phyloP scores from a whole-genome alignment of 305 asterid species.

The Fraxinus dipetala region DNA sequence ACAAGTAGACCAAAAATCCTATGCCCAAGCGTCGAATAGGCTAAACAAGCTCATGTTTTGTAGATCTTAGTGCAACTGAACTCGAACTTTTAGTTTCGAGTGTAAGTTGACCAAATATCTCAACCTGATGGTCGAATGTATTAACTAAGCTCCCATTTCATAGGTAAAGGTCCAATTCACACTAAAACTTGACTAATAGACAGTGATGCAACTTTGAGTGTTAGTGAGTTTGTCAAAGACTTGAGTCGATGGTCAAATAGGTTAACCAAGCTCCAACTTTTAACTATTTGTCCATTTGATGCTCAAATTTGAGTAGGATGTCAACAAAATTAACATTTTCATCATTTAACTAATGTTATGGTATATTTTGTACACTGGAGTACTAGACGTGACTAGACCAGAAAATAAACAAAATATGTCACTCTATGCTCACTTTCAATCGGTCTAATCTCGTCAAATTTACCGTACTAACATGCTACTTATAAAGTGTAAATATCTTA shows the following conservation, averaged over 20 bases:
- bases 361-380: neutral
- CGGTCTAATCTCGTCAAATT: too few relatives aligned
- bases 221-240: neutral
- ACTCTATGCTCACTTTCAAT: neutral
- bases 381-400: neutral
- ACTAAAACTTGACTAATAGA: neutral
- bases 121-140: neutral
- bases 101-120: too few relatives aligned
- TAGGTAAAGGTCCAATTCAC: neutral
- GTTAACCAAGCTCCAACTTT: neutral
- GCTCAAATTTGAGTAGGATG: neutral
- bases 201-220: too few relatives aligned
- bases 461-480: neutral
- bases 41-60: neutral
- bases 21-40: neutral
- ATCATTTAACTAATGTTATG: neutral
- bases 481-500: slow-evolving; percentile 23
- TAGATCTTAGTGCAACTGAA: neutral
- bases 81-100: neutral
- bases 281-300: neutral
- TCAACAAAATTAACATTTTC: neutral
- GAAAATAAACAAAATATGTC: neutral
- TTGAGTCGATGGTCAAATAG: neutral
- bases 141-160: neutral
- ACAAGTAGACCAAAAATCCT: neutral